These are phyloP conservation scores for Hemileccinum impolitum DNA, from an alignment of 768 basidiomycete genomes.

Conservation along the genomic window DNA sequence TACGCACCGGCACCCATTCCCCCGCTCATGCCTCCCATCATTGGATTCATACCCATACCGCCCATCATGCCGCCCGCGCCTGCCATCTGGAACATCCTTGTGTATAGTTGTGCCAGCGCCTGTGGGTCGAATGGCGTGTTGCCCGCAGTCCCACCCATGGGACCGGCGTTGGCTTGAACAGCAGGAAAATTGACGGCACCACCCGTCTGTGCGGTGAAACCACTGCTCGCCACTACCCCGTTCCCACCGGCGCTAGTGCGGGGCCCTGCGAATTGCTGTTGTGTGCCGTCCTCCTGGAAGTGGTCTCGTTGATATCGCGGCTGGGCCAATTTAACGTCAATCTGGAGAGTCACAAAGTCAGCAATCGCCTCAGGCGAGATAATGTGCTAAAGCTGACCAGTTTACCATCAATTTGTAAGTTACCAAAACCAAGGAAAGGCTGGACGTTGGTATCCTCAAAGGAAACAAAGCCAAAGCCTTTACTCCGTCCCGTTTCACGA, in stretches of 20 bases:
- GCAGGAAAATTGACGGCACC: slow-evolving; percentile 34
- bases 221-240: slow-evolving; percentile 14
- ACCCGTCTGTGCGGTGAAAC: slow-evolving; percentile 34
- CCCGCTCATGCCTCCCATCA: slow-evolving; percentile 35
- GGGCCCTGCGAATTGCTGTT: slow-evolving; percentile 15
- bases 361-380: neutral
- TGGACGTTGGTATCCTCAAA: slow-evolving; percentile 92
- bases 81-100: slow-evolving; percentile 91
- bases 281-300: slow-evolving; percentile 44
- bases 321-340: slow-evolving; percentile 96
- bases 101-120: slow-evolving; percentile 88
- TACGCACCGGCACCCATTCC: slow-evolving; percentile 33
- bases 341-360: slow-evolving; percentile 44
- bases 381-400: slow-evolving; percentile 53
- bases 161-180: slow-evolving; percentile 21
- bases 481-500: slow-evolving; percentile 89
- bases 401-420: slow-evolving; percentile 93
- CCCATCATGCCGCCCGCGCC: slow-evolving; percentile 48
- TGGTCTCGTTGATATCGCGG: slow-evolving; percentile 80
- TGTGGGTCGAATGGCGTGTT: slow-evolving; percentile 85
- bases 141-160: slow-evolving; percentile 33
- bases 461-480: slow-evolving; percentile 97
- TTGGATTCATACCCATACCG: slow-evolving; percentile 40
- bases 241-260: slow-evolving; percentile 7
- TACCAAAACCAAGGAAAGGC: slow-evolving; percentile 82